phyloP scores from a whole-genome alignment of 106 monocot genomes.

The Dendrobium nobile region DNA sequence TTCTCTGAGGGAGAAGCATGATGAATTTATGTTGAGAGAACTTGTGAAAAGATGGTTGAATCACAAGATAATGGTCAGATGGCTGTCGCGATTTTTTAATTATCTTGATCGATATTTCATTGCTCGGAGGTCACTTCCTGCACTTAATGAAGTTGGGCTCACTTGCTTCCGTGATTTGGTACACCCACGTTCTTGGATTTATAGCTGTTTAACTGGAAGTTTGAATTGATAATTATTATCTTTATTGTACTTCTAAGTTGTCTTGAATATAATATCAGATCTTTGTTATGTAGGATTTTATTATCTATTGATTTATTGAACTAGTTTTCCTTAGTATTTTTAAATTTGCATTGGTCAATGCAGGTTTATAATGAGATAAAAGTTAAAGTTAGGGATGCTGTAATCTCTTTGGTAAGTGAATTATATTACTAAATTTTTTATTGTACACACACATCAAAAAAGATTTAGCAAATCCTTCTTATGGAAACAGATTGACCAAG shows the following conservation, averaged over 20 bases:
- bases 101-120: conserved; percentile 71
- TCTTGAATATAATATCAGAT: background rate
- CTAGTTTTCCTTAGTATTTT: background rate
- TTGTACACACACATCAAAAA: background rate
- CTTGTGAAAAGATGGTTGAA: conserved; percentile 66
- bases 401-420: conserved; percentile 53
- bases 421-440: background rate
- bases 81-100: conserved; percentile 62
- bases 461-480: background rate
- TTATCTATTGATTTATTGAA: background rate
- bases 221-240: background rate
- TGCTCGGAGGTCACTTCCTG: conserved; percentile 47
- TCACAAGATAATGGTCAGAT: conserved; percentile 72
- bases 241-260: background rate
- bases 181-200: background rate
- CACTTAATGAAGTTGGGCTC: conserved; percentile 60
- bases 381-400: conserved; percentile 54
- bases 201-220: background rate
- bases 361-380: conserved; percentile 62
- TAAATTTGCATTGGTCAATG: background rate
- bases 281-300: background rate
- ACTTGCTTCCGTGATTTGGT: conserved; percentile 63
- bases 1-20: conserved; percentile 71
- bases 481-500: conserved; percentile 55
- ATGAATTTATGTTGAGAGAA: conserved; percentile 68